Evolutionary conservation across 2,329 filamentous ascomycete genomes (phyloP).

Genomic region (Sporothrix schenckii): DNA sequence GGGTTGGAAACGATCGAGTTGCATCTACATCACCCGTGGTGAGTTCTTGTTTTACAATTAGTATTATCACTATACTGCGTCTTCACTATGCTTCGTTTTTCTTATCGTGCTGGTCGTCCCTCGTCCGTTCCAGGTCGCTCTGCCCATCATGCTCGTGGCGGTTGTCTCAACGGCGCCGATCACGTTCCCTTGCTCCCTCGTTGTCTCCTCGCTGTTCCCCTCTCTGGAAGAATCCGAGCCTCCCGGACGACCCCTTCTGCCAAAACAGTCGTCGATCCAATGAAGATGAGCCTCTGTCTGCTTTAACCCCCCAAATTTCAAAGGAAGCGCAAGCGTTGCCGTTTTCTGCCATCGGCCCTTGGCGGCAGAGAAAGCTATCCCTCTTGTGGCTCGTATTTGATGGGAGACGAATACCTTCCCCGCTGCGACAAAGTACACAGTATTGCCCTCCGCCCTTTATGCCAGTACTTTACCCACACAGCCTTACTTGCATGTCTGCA

Average conservation of each 20-base stretch:
- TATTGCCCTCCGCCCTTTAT: neutral
- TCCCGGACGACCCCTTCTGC: neutral
- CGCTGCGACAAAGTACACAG: neutral
- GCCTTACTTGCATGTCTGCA: neutral
- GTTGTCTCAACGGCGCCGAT: conserved; percentile 21
- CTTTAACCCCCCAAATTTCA: neutral
- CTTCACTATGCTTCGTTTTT: too few relatives aligned
- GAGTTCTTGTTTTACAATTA: too few relatives aligned
- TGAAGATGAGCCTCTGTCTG: too few relatives aligned
- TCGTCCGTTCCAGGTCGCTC: neutral
- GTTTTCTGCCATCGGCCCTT: conserved; percentile 4
- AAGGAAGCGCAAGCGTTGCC: neutral
- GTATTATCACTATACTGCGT: too few relatives aligned
- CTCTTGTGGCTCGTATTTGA: conserved; percentile 12
- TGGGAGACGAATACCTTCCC: neutral
- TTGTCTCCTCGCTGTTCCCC: too few relatives aligned
- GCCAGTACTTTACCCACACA: neutral
- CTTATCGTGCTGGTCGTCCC: neutral
- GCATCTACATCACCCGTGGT: too few relatives aligned
- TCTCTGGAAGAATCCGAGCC: conserved; percentile 2
- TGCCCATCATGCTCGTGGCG: conserved; percentile 1
- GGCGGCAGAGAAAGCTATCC: conserved; percentile 8
- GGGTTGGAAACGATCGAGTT: neutral
- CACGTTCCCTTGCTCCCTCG: neutral
- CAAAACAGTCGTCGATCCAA: neutral